Evolutionary conservation across 2,329 filamentous ascomycete species (phyloP).

Genomic region (Camptophora hylomeconis): DNA sequence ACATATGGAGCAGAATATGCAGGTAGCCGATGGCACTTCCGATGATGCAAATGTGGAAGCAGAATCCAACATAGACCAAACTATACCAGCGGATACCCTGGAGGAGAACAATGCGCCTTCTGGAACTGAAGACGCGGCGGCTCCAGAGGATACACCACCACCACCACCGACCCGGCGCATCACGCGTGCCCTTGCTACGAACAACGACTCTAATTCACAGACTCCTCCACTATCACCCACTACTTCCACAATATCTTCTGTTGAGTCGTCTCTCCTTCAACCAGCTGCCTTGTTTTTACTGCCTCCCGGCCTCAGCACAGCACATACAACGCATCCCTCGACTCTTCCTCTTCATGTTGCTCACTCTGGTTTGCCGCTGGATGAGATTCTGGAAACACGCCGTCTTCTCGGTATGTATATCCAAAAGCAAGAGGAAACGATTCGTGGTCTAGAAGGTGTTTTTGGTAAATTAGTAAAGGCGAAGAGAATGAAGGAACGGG

Average conservation of each 20-base stretch:
- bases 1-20: conserved; percentile 2
- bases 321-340: conserved; percentile 37
- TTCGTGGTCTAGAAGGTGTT: conserved; percentile 42
- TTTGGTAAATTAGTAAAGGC: conserved; percentile 44
- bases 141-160: conserved; percentile 15
- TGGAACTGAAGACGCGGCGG: conserved; percentile 6
- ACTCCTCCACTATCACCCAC: conserved; percentile 18
- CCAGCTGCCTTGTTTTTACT: conserved; percentile 44
- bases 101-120: conserved; percentile 21
- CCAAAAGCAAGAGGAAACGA: conserved; percentile 53
- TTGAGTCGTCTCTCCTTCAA: conserved; percentile 31
- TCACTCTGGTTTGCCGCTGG: conserved; percentile 42
- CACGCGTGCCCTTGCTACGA: conserved; percentile 29
- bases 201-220: conserved; percentile 17
- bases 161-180: conserved; percentile 32
- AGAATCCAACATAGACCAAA: conserved; percentile 12
- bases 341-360: conserved; percentile 38
- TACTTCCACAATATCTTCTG: conserved; percentile 20
- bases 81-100: no score
- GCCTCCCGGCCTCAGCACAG: conserved; percentile 30
- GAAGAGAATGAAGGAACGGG: conserved; percentile 45
- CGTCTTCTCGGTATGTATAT: conserved; percentile 48
- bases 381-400: conserved; percentile 50
- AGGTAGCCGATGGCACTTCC: background rate
- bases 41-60: conserved; percentile 4